A percentile compares a stretch with the other conserved stretches of the same genome.
phyloP scores from a whole-genome alignment of 2,329 filamentous ascomycete genomes.

The Colletotrichum musae region DNA sequence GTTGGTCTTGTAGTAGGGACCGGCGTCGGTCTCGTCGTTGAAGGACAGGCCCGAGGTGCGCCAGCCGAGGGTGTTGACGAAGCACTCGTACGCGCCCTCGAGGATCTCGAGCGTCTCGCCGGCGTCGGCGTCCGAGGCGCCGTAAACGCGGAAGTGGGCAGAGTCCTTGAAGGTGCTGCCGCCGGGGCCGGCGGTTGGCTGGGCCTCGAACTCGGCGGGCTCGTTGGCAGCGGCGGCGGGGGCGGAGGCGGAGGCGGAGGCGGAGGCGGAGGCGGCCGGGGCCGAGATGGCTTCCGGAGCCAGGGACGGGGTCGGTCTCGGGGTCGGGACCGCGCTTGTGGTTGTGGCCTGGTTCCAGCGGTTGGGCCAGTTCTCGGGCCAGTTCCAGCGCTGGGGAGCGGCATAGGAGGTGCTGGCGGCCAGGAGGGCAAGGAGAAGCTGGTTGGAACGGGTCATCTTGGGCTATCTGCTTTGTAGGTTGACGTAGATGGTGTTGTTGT shows the following conservation, averaged over 20 bases:
- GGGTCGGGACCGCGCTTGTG: too few species aligned
- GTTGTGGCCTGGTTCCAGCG: too few species aligned
- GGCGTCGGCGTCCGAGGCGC: slow-evolving; percentile 43
- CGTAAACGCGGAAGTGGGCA: slow-evolving; percentile 58
- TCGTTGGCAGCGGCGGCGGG: slow-evolving; percentile 37
- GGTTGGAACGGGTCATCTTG: slow-evolving; percentile 30
- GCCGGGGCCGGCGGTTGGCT: slow-evolving; percentile 51
- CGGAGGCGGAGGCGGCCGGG: background rate
- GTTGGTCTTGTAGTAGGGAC: slow-evolving; percentile 62
- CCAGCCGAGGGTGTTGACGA: slow-evolving; percentile 54
- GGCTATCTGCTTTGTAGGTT: background rate
- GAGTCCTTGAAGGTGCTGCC: slow-evolving; percentile 51
- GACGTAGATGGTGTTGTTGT: background rate
- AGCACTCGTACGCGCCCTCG: slow-evolving; percentile 62
- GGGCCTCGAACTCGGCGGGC: slow-evolving; percentile 47
- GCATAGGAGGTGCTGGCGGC: slow-evolving; percentile 24
- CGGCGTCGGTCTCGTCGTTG: slow-evolving; percentile 51
- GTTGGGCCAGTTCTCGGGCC: too few species aligned
- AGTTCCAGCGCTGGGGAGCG: slow-evolving; percentile 18
- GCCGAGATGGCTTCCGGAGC: slow-evolving; percentile 15
- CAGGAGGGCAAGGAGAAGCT: slow-evolving; percentile 32
- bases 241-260: slow-evolving; percentile 48
- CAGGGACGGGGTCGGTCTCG: too few species aligned
- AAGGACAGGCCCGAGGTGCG: slow-evolving; percentile 56
- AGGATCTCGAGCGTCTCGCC: slow-evolving; percentile 55